A percentile compares a stretch with the other conserved stretches of the same genome.
Conservation (phyloP, 495 filamentous ascomycete genomes). For the Mycothermus thermophilus region DNA sequence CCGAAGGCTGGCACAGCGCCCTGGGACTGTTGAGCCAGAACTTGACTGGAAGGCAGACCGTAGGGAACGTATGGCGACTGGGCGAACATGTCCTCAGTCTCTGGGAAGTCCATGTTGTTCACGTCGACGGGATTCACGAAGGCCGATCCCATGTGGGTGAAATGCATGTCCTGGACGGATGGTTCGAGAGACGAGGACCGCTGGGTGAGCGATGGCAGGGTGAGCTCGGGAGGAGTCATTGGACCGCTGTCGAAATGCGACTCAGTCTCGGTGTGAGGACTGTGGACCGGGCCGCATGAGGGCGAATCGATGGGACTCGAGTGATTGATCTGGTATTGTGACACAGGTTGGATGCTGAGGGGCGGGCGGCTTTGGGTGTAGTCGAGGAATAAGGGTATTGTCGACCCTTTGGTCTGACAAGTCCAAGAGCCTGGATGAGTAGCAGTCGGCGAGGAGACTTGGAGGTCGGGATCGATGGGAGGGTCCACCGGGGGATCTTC, state of each 20-base stretch:
- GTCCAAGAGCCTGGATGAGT: too few relatives aligned
- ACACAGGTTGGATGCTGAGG: constrained; percentile 9
- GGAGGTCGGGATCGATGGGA: constrained; percentile 13
- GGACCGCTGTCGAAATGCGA: constrained; percentile 21
- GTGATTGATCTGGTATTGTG: constrained; percentile 16
- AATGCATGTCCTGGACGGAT: constrained; percentile 11
- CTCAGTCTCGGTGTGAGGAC: constrained; percentile 26
- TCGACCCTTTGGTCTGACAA: too few relatives aligned
- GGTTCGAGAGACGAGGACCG: constrained; percentile 7
- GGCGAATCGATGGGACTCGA: constrained; percentile 22
- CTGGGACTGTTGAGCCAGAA: too few relatives aligned
- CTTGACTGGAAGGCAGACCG: too few relatives aligned
- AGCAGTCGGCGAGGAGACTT: constrained; percentile 3
- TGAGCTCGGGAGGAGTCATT: constrained; percentile 21
- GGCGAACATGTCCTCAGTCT: too few relatives aligned
- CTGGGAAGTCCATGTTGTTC: constrained; percentile 15
- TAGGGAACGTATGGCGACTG: too few relatives aligned
- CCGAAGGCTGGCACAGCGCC: too few relatives aligned
- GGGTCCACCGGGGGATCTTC: constrained; percentile 2
- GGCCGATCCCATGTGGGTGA: constrained; percentile 14
- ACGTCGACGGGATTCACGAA: constrained; percentile 29
- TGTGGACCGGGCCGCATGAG: constrained; percentile 22
- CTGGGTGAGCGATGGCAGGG: constrained; percentile 17
- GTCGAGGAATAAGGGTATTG: too few relatives aligned
- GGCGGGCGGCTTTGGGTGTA: constrained; percentile 7